Evolutionary conservation across 2,329 filamentous ascomycete genomes (phyloP).

Genomic region (Triangularia setosa): DNA sequence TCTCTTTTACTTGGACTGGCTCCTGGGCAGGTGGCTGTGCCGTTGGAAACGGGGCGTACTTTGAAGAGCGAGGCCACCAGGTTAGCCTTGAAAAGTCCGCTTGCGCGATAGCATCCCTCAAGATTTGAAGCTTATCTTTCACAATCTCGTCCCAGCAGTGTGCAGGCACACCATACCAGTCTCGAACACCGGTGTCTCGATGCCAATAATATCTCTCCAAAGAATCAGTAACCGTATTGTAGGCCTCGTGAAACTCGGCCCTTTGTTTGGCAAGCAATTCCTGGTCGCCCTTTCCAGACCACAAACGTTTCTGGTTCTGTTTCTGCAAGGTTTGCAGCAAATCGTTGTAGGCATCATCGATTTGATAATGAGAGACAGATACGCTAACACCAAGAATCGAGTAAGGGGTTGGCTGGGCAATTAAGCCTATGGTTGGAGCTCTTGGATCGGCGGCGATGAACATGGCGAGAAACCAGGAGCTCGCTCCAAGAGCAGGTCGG

Average conservation of each 20-base stretch:
- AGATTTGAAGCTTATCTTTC: background rate
- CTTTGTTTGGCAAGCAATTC: background rate
- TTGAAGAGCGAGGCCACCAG: background rate
- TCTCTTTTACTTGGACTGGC: background rate
- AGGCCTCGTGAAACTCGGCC: background rate
- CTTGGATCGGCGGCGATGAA: no score
- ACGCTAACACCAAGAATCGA: background rate
- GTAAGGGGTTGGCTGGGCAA: background rate
- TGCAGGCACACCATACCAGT: slow-evolving; percentile 14
- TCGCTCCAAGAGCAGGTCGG: no score
- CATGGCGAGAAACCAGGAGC: no score
- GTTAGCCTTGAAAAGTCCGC: background rate
- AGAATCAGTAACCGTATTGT: slow-evolving; percentile 1
- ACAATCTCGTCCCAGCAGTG: background rate
- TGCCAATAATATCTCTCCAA: slow-evolving; percentile 12
- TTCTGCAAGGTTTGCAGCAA: background rate
- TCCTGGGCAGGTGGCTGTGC: background rate
- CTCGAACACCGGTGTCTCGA: background rate
- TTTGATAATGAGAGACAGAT: background rate
- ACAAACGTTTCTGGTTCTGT: background rate
- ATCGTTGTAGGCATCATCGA: background rate
- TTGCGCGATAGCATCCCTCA: background rate
- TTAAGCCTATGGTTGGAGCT: background rate
- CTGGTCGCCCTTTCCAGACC: background rate
- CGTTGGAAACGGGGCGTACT: background rate